These are phyloP conservation scores for Tritrichomonas musculus DNA, from an alignment of 208 protist species.

Conservation along the genomic window DNA sequence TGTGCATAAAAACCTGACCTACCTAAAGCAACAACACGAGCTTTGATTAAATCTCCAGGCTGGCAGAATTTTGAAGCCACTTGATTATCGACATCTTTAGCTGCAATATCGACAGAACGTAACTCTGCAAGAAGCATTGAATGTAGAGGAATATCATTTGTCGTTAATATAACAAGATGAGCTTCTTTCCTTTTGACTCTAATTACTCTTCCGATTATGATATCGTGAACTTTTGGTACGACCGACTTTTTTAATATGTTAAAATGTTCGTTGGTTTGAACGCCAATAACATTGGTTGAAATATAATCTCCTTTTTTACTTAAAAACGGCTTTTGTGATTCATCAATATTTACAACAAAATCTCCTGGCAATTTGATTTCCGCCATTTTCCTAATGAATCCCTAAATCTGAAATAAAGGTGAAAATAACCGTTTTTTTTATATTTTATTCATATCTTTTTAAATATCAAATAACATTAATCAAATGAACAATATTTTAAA, in stretches of 20 bases:
- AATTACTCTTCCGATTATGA: background rate
- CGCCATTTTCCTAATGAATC: too few species aligned
- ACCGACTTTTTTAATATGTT: background rate
- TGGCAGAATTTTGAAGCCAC: background rate
- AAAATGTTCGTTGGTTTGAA: too few species aligned
- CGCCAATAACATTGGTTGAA: too few species aligned
- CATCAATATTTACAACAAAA: too few species aligned
- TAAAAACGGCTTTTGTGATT: too few species aligned
- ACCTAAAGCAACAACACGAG: background rate
- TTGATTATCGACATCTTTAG: background rate
- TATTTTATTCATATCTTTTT: too few species aligned
- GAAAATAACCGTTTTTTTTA: too few species aligned
- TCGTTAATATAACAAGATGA: background rate
- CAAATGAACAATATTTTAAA: too few species aligned
- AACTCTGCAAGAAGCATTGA: background rate
- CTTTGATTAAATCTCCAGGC: background rate
- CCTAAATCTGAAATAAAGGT: too few species aligned
- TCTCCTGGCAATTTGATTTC: too few species aligned
- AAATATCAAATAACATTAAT: too few species aligned
- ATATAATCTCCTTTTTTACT: too few species aligned
- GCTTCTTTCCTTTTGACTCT: background rate
- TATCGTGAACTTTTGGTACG: constrained; percentile 12
- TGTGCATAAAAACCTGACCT: constrained; percentile 16
- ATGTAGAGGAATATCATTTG: background rate
- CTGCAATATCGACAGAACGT: background rate